These are phyloP conservation scores for sweet orange (Citrus sinensis) DNA, from an alignment of 345 rosid genomes.

Conservation along the genomic window DVS_A1.0 CM039163.1:585501-586000, in stretches of 20 bases:
- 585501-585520: slow-evolving; percentile 6
- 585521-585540: background rate
- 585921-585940: no score
- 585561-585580: background rate
- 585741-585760: background rate
- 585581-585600: background rate
- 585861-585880: no score
- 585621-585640: background rate
- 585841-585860: no score
- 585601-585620: background rate
- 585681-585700: background rate
- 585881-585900: no score
- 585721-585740: background rate
- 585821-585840: no score
- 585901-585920: no score
- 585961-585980: no score
- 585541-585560: background rate
- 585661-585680: background rate
- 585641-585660: background rate
- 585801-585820: no score
- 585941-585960: no score
- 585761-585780: no score
- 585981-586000: no score
- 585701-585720: background rate
- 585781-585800: no score